Evolutionary conservation across 306 rosid species (phyloP), one percentile per base, ranked within the genome.

Genomic region (Coriaria nepalensis): DNA sequence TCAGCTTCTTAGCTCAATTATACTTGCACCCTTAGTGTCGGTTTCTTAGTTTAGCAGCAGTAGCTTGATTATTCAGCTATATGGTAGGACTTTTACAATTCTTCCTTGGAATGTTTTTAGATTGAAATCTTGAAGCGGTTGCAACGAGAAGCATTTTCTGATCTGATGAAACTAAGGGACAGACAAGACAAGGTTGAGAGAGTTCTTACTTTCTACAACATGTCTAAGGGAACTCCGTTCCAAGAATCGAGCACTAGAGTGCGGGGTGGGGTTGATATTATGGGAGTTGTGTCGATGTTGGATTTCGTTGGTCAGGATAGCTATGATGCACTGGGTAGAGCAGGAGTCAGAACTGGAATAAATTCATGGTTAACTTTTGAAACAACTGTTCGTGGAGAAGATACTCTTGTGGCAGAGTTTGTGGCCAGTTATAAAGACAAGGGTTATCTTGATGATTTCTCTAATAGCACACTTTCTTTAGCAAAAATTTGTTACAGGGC

Each of bases 111-210:
- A 14, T 62, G 32, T 68, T 69, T 69, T 64, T 79, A 90, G 95
- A 53, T 85, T 71, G 78, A 77, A 71, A 81, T 85, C 55, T 68
- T 90, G 44, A 90, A 85, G 73, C 76, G 98, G 69, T 64, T 90
- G 58, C 95, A 90, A 52, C 63, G 94, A 53, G 98, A 90, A 68
- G 63, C 85, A 8, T 90, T 90, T 71, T 75, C 98, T 0, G 98
- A 90, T 72, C 44, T 85, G 44, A 81, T 79, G 92, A 85, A 72
- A 55, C 75, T 90, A 15, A 77, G 94, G 64, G 95, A 90, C 63
- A 75, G 95, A 43, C 98, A 90, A 66, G 98, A 90, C 9, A 85
- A 90, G 73, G 73, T 85, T 15, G 94, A 85, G 77, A 66, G 65
- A 34, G 34, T 75, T 33, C 70, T 85, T 57, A 74, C 98, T 35